Conservation (phyloP, 495 filamentous ascomycete genomes). For the Cercophora scortea region DNA sequence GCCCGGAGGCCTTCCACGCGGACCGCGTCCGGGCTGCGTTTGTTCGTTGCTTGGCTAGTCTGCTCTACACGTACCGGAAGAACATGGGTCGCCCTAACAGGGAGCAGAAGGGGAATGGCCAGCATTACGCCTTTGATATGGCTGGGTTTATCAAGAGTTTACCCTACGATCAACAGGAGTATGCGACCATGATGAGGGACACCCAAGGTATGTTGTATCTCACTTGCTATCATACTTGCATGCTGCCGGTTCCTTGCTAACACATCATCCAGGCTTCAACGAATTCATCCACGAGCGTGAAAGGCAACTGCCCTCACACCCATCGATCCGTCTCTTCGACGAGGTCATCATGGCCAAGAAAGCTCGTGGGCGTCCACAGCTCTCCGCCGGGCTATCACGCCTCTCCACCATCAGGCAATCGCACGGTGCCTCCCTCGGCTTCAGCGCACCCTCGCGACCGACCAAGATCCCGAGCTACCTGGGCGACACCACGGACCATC, state of each 20-base stretch:
- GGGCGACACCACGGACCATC: slow-evolving; percentile 77
- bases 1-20: slow-evolving; percentile 79
- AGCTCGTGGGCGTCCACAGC: slow-evolving; percentile 60
- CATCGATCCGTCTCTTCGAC: slow-evolving; percentile 82
- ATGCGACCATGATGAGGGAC: slow-evolving; percentile 77
- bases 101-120: slow-evolving; percentile 78
- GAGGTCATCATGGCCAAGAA: slow-evolving; percentile 92
- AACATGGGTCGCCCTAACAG: slow-evolving; percentile 64
- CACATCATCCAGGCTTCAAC: slow-evolving; percentile 62
- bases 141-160: slow-evolving; percentile 85
- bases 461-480: slow-evolving; percentile 60
- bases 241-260: slow-evolving; percentile 8
- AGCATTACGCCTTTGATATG: slow-evolving; percentile 92
- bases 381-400: slow-evolving; percentile 45
- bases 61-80: slow-evolving; percentile 94
- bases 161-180: slow-evolving; percentile 85
- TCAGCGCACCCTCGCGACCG: slow-evolving; percentile 23
- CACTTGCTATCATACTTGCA: neutral
- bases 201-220: slow-evolving; percentile 65
- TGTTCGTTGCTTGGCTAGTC: slow-evolving; percentile 84
- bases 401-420: slow-evolving; percentile 41
- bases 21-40: slow-evolving; percentile 91
- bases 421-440: slow-evolving; percentile 31
- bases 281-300: slow-evolving; percentile 96
- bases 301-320: slow-evolving; percentile 44